phyloP scores from a whole-genome alignment of 1,284 basidiomycete genomes.

The Ceratobasidium sp. region DNA sequence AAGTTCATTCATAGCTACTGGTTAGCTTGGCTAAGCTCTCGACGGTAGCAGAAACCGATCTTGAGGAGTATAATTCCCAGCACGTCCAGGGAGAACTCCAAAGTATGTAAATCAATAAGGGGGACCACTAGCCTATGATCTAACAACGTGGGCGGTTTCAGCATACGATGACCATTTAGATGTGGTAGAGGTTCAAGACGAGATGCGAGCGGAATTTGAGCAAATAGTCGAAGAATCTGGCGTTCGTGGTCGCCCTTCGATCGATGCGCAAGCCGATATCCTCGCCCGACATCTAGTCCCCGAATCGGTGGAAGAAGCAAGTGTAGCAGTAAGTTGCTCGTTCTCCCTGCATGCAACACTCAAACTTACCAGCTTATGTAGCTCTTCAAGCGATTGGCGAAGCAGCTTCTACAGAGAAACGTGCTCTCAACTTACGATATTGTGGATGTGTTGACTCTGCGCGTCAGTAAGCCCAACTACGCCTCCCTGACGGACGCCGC shows the following conservation, averaged over 20 bases:
- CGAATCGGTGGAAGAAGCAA: conserved; percentile 34
- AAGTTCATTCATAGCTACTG: conserved; percentile 70
- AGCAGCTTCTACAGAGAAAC: conserved; percentile 64
- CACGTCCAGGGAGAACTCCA: conserved; percentile 15
- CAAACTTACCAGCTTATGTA: conserved; percentile 45
- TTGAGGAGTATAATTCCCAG: conserved; percentile 52
- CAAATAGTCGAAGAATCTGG: conserved; percentile 53
- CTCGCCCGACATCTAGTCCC: conserved; percentile 56
- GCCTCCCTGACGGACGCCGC: conserved; percentile 35
- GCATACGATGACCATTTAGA: conserved; percentile 74
- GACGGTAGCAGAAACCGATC: conserved; percentile 67
- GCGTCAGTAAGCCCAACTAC: conserved; percentile 51
- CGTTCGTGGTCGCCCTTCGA: conserved; percentile 54
- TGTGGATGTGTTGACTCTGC: conserved; percentile 70
- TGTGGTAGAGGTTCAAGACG: conserved; percentile 75
- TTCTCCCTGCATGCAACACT: not conserved
- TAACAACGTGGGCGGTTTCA: conserved; percentile 57
- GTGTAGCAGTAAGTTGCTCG: conserved; percentile 22
- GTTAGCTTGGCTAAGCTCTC: conserved; percentile 91
- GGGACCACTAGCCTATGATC: too few species aligned
- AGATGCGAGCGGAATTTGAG: conserved; percentile 66
- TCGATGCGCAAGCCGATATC: conserved; percentile 69
- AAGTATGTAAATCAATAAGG: too few species aligned
- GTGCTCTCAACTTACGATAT: conserved; percentile 71
- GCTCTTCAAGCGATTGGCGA: conserved; percentile 67